Base-by-base conservation (phyloP, 306 rosid species). In the Begonia fuchsioides region DNA sequence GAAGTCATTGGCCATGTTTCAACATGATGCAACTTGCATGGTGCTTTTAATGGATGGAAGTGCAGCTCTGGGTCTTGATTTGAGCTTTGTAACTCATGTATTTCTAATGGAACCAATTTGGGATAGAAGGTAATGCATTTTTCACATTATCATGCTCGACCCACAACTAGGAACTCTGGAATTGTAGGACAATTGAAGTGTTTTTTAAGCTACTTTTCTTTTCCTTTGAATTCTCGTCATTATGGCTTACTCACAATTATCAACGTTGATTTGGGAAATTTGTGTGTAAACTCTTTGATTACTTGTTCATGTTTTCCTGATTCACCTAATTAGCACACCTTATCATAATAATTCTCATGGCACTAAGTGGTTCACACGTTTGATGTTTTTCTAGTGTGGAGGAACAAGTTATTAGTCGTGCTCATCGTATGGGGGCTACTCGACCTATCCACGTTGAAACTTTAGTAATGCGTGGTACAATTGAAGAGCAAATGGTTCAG, bases 391-490 rank as follows among this genome's bases (percentile, higher is more conserved):
- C 60, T 57, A 90, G 98, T 66, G 65, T 90, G 95, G 95, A 90
- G 86, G 95, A 90, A 65, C 98, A 90, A 71, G 98, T 85, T 46
- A 77, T 90, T 52, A 90, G 98, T 61, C 95, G 98, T 53, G 98
- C 98, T 62, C 98, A 90, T 66, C 95, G 98, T 44, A 90, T 90
- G 95, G 98, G 98, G 66, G 98, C 98, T 73, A 72, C 77, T 58
- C 87, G 87, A 43, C 95, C 95, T 55, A 79, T 90, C 60, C 76
- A 79, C 3, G 98, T 90, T 57, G 98, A 90, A 73, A 90, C 95
- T 50, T 71, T 84, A 56, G 95, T 81, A 41, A 90, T 90, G 95
- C 85, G 69, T 18, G 80, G 87, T 53, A 90, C 98, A 44, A 90
- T 90, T 73, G 98, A 90, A 71, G 95, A 84, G 71, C 94, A 90